Evolutionary conservation across 2,329 filamentous ascomycete genomes (phyloP), one percentile per base, ranked within the genome.

Genomic region (Ceratocystis huliohia): DNA sequence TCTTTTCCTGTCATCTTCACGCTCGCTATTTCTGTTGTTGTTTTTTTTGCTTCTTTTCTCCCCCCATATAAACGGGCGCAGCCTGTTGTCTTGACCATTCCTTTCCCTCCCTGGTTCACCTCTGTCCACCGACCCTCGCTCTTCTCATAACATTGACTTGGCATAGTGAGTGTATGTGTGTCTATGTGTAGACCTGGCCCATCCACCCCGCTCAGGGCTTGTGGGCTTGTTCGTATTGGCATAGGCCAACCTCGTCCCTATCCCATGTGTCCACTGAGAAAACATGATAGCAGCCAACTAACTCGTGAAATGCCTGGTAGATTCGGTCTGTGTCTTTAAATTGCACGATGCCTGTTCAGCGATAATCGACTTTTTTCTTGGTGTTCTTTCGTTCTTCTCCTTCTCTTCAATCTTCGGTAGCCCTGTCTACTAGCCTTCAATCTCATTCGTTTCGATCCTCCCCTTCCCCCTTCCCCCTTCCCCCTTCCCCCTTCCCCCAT

Each of bases 181-280:
- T 22, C 48, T 22, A n/a, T 59, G 56, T 59, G 56, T 59, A 59
- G 53, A 59, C 53, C n/a, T 59, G 56, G 56, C 56, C 56, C 56
- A 33, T 59, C 25, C 56, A 20, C 56, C 56, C 56, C 56, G 56
- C 56, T 59, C 56, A 59, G 56, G 56, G 56, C 56, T 33, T 59
- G 56, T 59, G 56, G 56, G 56, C 56, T 33, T 59, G 56, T 59
- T 59, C 56, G 56, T 59, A 59, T 59, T 3, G 56, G 56, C 56
- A 59, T 59, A 59, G 56, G 56, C 56, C 56, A 59, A 37, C 56
- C 56, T 59, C 56, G 56, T 59, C 56, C 56, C 56, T 59, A 59
- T 59, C 56, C 56, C 10, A 59, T 53, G 56, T 59, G 56, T 37
- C 56, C 56, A 59, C 28, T 37, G 56, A 59, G 56, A 59, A 59